Conservation (phyloP, 1,284 basidiomycete genomes). For the Rhodotorula sp. region DNA sequence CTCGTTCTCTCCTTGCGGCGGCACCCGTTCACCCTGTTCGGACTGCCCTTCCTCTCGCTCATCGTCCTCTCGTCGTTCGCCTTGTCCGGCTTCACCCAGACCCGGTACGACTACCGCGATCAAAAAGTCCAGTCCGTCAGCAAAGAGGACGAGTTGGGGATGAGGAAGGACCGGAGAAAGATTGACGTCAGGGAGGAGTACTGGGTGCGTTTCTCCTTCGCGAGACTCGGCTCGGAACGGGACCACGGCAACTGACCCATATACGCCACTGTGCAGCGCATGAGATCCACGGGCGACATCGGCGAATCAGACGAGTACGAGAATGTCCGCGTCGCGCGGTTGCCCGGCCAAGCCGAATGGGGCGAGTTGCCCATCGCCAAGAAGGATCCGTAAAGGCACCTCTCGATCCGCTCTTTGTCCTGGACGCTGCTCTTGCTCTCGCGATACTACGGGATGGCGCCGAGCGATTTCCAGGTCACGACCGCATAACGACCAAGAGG, state of each 20-base stretch:
- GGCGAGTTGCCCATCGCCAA: constrained; percentile 40
- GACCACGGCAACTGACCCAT: background rate
- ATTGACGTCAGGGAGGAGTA: constrained; percentile 95
- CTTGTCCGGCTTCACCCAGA: constrained; percentile 79
- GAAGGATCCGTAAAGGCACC: constrained; percentile 5
- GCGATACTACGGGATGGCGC: background rate
- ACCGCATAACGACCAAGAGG: too few relatives aligned
- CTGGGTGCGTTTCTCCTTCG: constrained; percentile 63
- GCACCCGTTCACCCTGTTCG: constrained; percentile 62
- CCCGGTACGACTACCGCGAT: constrained; percentile 82
- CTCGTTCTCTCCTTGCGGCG: constrained; percentile 44
- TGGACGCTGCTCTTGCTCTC: background rate
- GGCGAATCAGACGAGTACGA: constrained; percentile 41
- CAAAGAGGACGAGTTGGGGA: constrained; percentile 77
- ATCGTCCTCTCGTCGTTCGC: constrained; percentile 87
- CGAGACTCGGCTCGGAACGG: background rate
- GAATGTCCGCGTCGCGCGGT: constrained; percentile 44
- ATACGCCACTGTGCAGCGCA: constrained; percentile 20
- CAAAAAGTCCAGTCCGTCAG: constrained; percentile 71
- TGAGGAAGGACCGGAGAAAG: constrained; percentile 75
- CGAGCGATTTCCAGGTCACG: background rate
- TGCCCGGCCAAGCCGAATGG: constrained; percentile 46
- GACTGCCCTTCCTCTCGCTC: constrained; percentile 79
- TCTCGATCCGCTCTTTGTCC: background rate
- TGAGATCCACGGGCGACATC: constrained; percentile 34